These are phyloP conservation scores for Vigna hirtella DNA, from an alignment of 306 rosid genomes.

Conservation along the genomic window DNA sequence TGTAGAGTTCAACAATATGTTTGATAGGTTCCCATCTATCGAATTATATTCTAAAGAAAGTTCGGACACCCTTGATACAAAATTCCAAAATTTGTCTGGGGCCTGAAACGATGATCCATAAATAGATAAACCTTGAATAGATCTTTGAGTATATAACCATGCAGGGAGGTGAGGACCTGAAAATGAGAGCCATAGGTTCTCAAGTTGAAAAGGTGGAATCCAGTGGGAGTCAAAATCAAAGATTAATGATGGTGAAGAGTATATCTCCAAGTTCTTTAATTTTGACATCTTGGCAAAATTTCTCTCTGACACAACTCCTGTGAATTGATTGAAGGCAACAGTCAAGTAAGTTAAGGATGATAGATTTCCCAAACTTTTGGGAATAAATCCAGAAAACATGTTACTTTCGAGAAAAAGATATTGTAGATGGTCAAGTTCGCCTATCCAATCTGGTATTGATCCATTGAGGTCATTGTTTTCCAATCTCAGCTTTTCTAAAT, in stretches of 20 bases:
- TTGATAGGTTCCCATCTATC: not conserved
- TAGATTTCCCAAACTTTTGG: slow-evolving; percentile 33
- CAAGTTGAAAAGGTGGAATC: slow-evolving; percentile 14
- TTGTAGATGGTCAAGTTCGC: slow-evolving; percentile 14
- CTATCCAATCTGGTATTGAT: slow-evolving; percentile 28
- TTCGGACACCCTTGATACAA: not conserved
- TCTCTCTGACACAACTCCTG: slow-evolving; percentile 26
- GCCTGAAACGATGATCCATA: not conserved
- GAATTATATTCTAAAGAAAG: not conserved
- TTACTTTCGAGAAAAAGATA: not conserved
- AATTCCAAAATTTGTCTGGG: not conserved
- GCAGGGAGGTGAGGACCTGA: slow-evolving; percentile 33
- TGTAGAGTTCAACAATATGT: not conserved
- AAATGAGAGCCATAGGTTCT: not conserved
- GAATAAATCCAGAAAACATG: slow-evolving; percentile 42
- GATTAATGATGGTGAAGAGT: not conserved
- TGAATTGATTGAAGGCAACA: not conserved
- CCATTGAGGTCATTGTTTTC: slow-evolving; percentile 1
- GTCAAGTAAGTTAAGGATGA: not conserved
- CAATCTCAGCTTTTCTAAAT: not conserved
- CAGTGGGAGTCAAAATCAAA: not conserved
- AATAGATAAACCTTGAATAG: fast-evolving
- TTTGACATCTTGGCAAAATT: slow-evolving; percentile 29
- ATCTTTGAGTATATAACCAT: slow-evolving; percentile 40
- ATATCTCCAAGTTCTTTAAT: not conserved